Conservation (phyloP, 2,329 filamentous ascomycete species). For the Monosporascus ibericus region DNA sequence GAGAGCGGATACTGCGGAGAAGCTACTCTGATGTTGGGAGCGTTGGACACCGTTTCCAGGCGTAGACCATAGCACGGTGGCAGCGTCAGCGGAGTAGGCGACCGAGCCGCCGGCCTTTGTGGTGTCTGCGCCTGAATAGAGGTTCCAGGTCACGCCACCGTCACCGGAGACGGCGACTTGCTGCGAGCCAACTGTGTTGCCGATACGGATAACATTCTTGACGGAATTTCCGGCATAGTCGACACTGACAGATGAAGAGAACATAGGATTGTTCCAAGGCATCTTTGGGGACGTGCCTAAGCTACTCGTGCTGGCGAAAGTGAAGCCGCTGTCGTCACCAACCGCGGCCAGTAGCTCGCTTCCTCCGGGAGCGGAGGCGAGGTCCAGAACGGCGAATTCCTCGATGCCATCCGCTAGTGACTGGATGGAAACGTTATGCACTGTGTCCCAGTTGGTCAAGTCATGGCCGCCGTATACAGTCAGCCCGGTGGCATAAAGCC, state of each 20-base stretch:
- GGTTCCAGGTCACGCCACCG: conserved; percentile 44
- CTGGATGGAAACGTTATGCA: conserved; percentile 41
- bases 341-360: conserved; percentile 46
- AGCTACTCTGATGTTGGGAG: conserved; percentile 34
- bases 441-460: conserved; percentile 48
- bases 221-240: conserved; percentile 43
- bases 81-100: conserved; percentile 44
- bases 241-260: conserved; percentile 38
- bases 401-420: conserved; percentile 50
- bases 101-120: conserved; percentile 38
- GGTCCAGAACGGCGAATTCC: conserved; percentile 43
- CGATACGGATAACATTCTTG: conserved; percentile 43
- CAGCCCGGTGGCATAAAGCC: conserved; percentile 55
- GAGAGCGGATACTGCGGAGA: conserved; percentile 38
- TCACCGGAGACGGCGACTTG: conserved; percentile 44
- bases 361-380: conserved; percentile 43
- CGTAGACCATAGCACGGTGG: conserved; percentile 43
- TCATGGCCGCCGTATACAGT: conserved; percentile 49
- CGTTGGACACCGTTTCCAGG: conserved; percentile 34
- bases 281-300: conserved; percentile 37
- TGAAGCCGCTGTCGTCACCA: conserved; percentile 47
- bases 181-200: conserved; percentile 35
- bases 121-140: conserved; percentile 40
- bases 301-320: conserved; percentile 30
- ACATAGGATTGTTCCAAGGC: conserved; percentile 42